Conservation (phyloP, 805 yeast genomes). For the Candida rishiriensis region DNA sequence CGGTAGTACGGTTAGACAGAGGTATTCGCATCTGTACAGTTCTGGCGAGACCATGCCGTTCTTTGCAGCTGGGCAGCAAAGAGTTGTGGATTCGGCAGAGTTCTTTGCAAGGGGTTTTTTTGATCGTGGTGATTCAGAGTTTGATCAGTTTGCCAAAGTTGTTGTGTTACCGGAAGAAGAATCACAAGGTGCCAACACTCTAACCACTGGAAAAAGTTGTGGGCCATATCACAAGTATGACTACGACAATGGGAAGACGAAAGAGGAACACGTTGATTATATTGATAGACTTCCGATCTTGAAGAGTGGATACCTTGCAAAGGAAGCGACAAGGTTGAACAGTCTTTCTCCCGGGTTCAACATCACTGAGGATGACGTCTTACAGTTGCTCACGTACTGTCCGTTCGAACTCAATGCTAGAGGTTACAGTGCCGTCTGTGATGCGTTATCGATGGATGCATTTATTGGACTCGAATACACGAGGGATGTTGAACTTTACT, state of each 20-base stretch:
- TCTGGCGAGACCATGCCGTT: conserved; percentile 38
- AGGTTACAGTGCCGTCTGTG: conserved; percentile 66
- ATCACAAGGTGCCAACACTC: conserved; percentile 51
- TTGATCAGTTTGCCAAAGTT: conserved; percentile 32
- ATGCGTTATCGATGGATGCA: conserved; percentile 63
- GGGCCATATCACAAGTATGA: conserved; percentile 30
- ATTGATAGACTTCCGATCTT: conserved; percentile 10
- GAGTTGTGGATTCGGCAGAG: conserved; percentile 52
- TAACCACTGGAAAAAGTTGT: conserved; percentile 51
- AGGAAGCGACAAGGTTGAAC: conserved; percentile 56
- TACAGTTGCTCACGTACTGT: conserved; percentile 54
- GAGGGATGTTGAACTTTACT: conserved; percentile 55
- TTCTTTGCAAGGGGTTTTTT: conserved; percentile 59
- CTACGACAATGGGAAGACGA: background rate
- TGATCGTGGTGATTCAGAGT: conserved; percentile 29
- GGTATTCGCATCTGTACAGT: conserved; percentile 45
- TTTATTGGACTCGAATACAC: conserved; percentile 59
- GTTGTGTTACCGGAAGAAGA: conserved; percentile 43
- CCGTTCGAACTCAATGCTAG: conserved; percentile 70
- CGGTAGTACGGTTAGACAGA: conserved; percentile 45
- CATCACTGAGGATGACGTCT: conserved; percentile 49
- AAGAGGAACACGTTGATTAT: conserved; percentile 10
- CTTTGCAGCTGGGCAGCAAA: conserved; percentile 50
- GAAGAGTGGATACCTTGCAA: conserved; percentile 36
- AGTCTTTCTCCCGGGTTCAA: conserved; percentile 49